Conservation (phyloP, 2,329 filamentous ascomycete species). For the Pseudogymnoascus verrucosus region DNA sequence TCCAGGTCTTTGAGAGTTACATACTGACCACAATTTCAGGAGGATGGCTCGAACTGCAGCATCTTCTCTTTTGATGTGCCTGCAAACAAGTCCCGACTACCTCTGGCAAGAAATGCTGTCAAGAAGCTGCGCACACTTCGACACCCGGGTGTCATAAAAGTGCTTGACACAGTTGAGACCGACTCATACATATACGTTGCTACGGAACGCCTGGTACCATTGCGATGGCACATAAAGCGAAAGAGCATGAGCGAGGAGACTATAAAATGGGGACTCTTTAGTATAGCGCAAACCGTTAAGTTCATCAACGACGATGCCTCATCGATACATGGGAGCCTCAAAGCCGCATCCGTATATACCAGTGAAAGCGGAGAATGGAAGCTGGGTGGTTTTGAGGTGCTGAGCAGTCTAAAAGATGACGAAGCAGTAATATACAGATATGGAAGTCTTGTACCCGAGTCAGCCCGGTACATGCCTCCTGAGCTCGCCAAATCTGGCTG, state of each 20-base stretch:
- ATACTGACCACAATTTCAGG: conserved; percentile 43
- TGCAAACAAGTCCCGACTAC: conserved; percentile 70
- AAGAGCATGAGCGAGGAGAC: conserved; percentile 86
- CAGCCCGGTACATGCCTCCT: conserved; percentile 74
- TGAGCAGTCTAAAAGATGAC: conserved; percentile 94
- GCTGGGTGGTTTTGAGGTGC: conserved; percentile 81
- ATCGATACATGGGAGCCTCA: conserved; percentile 82
- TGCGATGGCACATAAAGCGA: conserved; percentile 84
- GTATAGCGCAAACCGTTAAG: conserved; percentile 83
- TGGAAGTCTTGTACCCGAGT: conserved; percentile 79
- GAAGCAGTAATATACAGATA: conserved; percentile 89
- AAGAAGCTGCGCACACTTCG: conserved; percentile 88
- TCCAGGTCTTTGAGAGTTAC: neutral
- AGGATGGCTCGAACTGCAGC: conserved; percentile 89
- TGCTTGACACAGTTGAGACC: conserved; percentile 92
- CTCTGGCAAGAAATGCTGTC: conserved; percentile 85
- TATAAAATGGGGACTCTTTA: conserved; percentile 91
- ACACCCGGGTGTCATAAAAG: conserved; percentile 90
- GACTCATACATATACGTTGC: conserved; percentile 95
- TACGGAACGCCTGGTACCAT: conserved; percentile 78
- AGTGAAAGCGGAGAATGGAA: conserved; percentile 98
- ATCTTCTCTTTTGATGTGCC: conserved; percentile 92
- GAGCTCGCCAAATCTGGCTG: conserved; percentile 84
- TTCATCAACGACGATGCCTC: conserved; percentile 93
- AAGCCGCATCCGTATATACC: conserved; percentile 81